phyloP scores from a whole-genome alignment of 2,329 filamentous ascomycete species.

The Polychaeton citri region DNA sequence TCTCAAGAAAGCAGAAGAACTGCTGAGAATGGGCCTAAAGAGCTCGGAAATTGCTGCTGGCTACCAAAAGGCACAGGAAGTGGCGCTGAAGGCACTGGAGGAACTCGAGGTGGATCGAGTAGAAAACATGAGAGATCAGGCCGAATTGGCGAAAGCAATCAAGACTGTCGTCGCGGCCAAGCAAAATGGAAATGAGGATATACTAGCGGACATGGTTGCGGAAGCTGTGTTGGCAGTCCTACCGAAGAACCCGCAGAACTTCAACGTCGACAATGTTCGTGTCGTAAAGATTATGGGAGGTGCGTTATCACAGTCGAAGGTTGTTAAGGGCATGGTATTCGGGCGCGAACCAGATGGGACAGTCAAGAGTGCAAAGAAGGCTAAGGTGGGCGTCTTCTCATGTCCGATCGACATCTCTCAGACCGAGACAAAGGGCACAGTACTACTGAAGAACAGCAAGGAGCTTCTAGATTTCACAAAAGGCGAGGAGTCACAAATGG shows the following conservation, averaged over 20 bases:
- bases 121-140: constrained; percentile 63
- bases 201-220: constrained; percentile 73
- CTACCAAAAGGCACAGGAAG: constrained; percentile 87
- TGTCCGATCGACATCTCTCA: constrained; percentile 91
- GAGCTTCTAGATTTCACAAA: constrained; percentile 99
- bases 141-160: constrained; percentile 87
- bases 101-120: constrained; percentile 79
- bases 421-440: constrained; percentile 98
- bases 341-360: constrained; percentile 81
- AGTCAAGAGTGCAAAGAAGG: constrained; percentile 80
- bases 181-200: constrained; percentile 85
- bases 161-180: constrained; percentile 93
- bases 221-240: constrained; percentile 75
- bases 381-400: constrained; percentile 93
- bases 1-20: constrained; percentile 90
- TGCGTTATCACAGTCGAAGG: constrained; percentile 80
- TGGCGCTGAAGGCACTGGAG: constrained; percentile 73
- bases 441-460: constrained; percentile 90
- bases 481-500: constrained; percentile 86
- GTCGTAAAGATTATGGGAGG: constrained; percentile 99
- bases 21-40: constrained; percentile 93
- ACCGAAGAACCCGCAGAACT: constrained; percentile 88
- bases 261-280: constrained; percentile 97
- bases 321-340: constrained; percentile 98
- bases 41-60: constrained; percentile 94